These are phyloP conservation scores for Chloromonas sp. DNA, from an alignment of 163 green algal genomes.

Conservation along the genomic window DNA sequence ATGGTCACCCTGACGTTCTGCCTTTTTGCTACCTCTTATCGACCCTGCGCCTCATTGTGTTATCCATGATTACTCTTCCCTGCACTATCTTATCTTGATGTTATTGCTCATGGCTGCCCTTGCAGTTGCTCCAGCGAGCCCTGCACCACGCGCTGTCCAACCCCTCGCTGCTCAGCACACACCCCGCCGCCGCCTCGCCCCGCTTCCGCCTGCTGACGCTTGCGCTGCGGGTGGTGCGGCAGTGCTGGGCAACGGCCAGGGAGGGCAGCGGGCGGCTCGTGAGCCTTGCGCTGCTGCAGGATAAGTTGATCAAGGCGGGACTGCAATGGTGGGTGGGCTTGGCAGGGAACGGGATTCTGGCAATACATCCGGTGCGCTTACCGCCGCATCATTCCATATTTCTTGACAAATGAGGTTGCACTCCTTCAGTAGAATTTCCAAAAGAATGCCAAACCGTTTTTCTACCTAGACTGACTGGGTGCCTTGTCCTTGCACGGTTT, in stretches of 20 bases:
- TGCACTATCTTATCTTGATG: no score
- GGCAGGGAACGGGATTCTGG: not conserved
- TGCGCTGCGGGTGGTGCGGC: conserved; percentile 12
- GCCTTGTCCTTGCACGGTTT: not conserved
- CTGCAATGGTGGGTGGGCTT: conserved; percentile 40
- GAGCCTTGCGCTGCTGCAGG: conserved; percentile 36
- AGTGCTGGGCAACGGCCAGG: not conserved
- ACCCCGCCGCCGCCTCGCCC: conserved; percentile 50
- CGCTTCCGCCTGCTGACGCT: conserved; percentile 49
- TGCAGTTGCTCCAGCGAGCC: not conserved
- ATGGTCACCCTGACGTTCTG: no score
- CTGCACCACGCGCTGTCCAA: conserved; percentile 39
- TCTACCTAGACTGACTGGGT: not conserved
- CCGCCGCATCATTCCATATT: not conserved
- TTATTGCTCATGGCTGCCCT: no score
- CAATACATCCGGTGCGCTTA: not conserved
- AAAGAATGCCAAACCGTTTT: not conserved
- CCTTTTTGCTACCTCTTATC: no score
- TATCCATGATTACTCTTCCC: no score
- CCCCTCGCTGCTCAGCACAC: conserved; percentile 35
- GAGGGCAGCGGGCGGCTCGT: conserved; percentile 7
- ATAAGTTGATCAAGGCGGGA: conserved; percentile 41
- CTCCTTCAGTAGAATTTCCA: not conserved
- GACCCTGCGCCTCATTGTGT: no score
- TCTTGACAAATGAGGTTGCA: not conserved